Conservation (phyloP, 495 filamentous ascomycete species). For the Neurospora terricola region DNA sequence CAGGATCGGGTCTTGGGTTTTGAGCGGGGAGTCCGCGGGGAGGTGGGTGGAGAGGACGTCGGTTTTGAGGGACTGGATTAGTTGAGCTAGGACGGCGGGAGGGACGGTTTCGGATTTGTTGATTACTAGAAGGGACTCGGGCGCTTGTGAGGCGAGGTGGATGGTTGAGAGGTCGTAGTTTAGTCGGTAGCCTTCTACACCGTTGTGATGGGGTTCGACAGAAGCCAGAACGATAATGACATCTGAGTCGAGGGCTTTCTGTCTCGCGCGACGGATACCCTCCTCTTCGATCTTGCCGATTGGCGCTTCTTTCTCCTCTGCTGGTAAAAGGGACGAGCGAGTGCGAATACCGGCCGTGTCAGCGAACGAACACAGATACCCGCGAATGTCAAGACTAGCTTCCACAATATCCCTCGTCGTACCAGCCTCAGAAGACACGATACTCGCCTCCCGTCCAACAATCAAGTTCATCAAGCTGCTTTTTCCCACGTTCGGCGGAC, state of each 20-base stretch:
- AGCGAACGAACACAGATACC: conserved; percentile 78
- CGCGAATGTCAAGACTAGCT: conserved; percentile 79
- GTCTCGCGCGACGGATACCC: conserved; percentile 78
- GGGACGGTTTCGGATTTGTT: conserved; percentile 70
- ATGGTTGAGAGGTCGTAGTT: conserved; percentile 39
- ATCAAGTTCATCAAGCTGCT: conserved; percentile 85
- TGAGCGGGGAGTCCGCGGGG: not conserved
- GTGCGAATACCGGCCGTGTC: conserved; percentile 81
- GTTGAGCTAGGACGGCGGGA: conserved; percentile 10
- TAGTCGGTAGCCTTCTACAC: conserved; percentile 22
- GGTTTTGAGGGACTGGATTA: conserved; percentile 23
- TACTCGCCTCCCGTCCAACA: conserved; percentile 88
- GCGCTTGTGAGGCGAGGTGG: conserved; percentile 38
- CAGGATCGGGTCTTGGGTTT: conserved; percentile 21
- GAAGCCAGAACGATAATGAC: conserved; percentile 75
- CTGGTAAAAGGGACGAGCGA: conserved; percentile 8
- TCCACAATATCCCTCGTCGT: conserved; percentile 94
- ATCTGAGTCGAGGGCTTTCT: conserved; percentile 72
- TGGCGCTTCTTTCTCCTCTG: conserved; percentile 7
- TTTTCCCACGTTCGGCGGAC: conserved; percentile 91
- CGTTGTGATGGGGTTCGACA: conserved; percentile 39
- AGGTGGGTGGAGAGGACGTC: conserved; percentile 14
- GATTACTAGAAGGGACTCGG: conserved; percentile 58
- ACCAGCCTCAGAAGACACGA: conserved; percentile 84
- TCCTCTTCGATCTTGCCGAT: conserved; percentile 78